Conservation (phyloP, 331 rosid genomes). For the Arachis monticola region DNA sequence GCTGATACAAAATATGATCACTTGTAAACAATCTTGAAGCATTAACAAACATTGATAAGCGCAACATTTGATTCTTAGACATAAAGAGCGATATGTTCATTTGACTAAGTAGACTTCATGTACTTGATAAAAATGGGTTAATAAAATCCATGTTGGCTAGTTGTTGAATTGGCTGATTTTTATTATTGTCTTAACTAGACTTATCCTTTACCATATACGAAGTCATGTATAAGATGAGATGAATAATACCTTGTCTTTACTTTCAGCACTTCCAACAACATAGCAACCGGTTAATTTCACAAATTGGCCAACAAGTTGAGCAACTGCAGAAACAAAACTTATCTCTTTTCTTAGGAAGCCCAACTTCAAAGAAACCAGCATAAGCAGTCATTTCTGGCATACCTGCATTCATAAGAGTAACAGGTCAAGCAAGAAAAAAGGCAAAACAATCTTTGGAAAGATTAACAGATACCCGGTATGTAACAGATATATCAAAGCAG, state of each 20-base stretch:
- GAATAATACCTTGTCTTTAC: constrained; percentile 45
- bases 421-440: not conserved
- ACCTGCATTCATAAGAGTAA: not conserved
- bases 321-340: constrained; percentile 45
- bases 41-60: not conserved
- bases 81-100: not conserved
- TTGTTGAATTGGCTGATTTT: too few species aligned
- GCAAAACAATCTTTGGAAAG: not conserved
- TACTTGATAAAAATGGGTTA: not conserved
- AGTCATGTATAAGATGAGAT: not conserved
- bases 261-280: constrained; percentile 56
- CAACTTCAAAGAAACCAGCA: constrained; percentile 48
- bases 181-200: too few species aligned
- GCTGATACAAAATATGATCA: not conserved
- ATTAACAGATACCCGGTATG: not conserved
- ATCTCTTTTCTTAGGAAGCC: constrained; percentile 52
- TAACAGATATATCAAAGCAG: not conserved
- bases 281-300: constrained; percentile 8
- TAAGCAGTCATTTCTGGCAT: constrained; percentile 53
- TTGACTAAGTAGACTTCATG: not conserved
- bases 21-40: not conserved
- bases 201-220: not conserved
- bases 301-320: constrained; percentile 47
- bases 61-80: too few species aligned
- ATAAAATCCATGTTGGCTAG: too few species aligned